Evolutionary conservation across 177 flowering plant species (phyloP).

Genomic region (Tripterygium wilfordii): DNA sequence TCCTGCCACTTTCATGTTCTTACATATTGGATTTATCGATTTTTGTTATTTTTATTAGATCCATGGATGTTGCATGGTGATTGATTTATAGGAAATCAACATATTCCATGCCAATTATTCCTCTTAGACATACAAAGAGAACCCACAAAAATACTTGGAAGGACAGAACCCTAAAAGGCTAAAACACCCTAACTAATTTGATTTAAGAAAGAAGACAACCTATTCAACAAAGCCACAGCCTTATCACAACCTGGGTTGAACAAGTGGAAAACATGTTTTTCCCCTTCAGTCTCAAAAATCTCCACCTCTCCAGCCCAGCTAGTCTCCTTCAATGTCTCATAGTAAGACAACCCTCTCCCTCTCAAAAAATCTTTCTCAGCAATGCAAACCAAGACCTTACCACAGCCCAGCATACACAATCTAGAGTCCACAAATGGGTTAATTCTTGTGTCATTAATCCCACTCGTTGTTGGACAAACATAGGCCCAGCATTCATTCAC

Average conservation of each 20-base stretch:
- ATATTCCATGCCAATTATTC: too few species aligned
- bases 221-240: too few species aligned
- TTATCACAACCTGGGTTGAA: not conserved
- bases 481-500: not conserved
- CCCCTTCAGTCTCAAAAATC: not conserved
- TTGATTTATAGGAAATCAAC: too few species aligned
- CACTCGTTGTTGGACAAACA: not conserved
- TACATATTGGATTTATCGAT: too few species aligned
- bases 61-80: too few species aligned
- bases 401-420: not conserved
- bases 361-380: not conserved
- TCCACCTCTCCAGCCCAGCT: not conserved
- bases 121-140: too few species aligned
- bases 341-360: not conserved
- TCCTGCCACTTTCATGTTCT: too few species aligned
- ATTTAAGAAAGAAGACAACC: too few species aligned
- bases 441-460: not conserved
- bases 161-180: too few species aligned
- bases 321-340: not conserved
- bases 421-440: not conserved
- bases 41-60: too few species aligned
- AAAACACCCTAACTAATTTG: too few species aligned
- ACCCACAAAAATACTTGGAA: too few species aligned
- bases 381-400: not conserved
- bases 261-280: conserved; percentile 1